Conservation (phyloP, 1,284 basidiomycete species). For the Trametes versicolor region DNA sequence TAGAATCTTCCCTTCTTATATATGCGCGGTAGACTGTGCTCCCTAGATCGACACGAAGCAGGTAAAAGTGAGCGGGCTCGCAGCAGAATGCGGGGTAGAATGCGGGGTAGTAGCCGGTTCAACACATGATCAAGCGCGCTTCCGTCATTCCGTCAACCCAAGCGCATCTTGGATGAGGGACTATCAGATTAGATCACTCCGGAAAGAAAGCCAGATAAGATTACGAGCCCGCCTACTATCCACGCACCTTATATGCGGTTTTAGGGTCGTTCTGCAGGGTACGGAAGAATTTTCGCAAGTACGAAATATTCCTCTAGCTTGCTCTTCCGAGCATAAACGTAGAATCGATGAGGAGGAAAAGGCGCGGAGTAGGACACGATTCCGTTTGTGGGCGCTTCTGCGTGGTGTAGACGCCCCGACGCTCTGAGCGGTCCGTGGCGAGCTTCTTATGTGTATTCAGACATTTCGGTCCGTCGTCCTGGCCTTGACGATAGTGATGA, state of each 20-base stretch:
- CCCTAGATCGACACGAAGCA: constrained; percentile 2
- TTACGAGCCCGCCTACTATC: constrained; percentile 4
- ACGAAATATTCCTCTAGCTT: constrained; percentile 1
- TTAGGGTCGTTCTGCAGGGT: not conserved
- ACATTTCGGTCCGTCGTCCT: not conserved
- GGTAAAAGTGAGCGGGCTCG: constrained; percentile 12
- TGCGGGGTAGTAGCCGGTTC: constrained; percentile 27
- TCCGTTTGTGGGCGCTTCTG: not conserved
- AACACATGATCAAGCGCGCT: constrained; percentile 25
- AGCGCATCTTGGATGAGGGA: not conserved
- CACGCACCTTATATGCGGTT: not conserved
- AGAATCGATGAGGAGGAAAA: not conserved
- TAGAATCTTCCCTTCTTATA: constrained; percentile 10
- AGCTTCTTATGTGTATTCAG: not conserved
- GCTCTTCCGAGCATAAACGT: not conserved
- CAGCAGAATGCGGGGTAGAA: constrained; percentile 26
- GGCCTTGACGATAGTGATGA: not conserved
- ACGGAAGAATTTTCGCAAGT: not conserved
- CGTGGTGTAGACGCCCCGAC: not conserved
- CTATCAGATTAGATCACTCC: constrained; percentile 18
- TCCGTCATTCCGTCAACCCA: not conserved
- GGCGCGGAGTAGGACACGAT: not conserved
- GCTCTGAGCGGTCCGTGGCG: not conserved
- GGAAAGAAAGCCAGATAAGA: constrained; percentile 10
- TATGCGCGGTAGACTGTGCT: not conserved